These are phyloP conservation scores for Falciphora oryzae DNA, from an alignment of 2,329 filamentous ascomycete genomes.

Conservation along the genomic window DNA sequence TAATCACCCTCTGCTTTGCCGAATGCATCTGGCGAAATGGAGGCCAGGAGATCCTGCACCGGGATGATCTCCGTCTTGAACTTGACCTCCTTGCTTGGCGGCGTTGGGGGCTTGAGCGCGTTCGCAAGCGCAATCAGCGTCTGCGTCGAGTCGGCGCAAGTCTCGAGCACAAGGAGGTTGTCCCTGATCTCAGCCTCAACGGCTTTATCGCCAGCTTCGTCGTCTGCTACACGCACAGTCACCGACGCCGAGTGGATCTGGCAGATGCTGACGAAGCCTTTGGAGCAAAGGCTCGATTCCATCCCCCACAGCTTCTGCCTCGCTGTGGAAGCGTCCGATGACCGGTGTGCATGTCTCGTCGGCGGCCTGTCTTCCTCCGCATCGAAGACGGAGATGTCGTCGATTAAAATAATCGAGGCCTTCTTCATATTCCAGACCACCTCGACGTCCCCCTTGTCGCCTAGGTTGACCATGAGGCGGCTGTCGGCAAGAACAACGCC, in stretches of 20 bases:
- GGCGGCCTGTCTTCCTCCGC: slow-evolving; percentile 33
- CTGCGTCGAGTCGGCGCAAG: slow-evolving; percentile 94
- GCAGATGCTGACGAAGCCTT: slow-evolving; percentile 81
- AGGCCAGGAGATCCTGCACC: slow-evolving; percentile 81
- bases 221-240: slow-evolving; percentile 52
- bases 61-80: slow-evolving; percentile 85
- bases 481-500: slow-evolving; percentile 75
- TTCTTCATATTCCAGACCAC: slow-evolving; percentile 67
- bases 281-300: slow-evolving; percentile 50
- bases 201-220: slow-evolving; percentile 54
- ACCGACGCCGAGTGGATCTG: slow-evolving; percentile 78
- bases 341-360: slow-evolving; percentile 17
- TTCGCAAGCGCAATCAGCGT: slow-evolving; percentile 77
- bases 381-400: slow-evolving; percentile 54
- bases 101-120: slow-evolving; percentile 74
- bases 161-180: slow-evolving; percentile 84
- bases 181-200: slow-evolving; percentile 79
- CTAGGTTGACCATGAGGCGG: slow-evolving; percentile 61
- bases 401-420: slow-evolving; percentile 75
- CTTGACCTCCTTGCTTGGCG: slow-evolving; percentile 75
- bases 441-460: slow-evolving; percentile 58
- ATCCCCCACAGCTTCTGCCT: slow-evolving; percentile 36
- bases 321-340: slow-evolving; percentile 11
- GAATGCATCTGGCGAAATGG: slow-evolving; percentile 83
- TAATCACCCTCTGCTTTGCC: slow-evolving; percentile 55